Percentiles rank a stretch among this genome's conserved stretches.
Evolutionary conservation across 2,329 filamentous ascomycete species (phyloP).

Genomic region (Pseudocercospora fijiensis): DNA sequence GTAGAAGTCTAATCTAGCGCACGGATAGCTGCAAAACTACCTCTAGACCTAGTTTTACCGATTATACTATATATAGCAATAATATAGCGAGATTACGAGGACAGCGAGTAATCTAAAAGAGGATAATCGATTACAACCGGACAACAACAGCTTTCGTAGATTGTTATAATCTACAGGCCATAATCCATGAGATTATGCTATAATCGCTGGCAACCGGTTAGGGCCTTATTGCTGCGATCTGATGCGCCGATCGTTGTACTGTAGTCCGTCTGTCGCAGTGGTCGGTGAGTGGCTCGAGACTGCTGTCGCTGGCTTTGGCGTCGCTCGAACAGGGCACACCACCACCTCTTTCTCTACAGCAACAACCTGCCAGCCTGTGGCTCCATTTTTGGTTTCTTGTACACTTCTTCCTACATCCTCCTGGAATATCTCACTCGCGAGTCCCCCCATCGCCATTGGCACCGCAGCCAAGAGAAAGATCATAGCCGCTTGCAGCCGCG

Average conservation of each 20-base stretch:
- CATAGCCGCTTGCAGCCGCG: slow-evolving; percentile 1
- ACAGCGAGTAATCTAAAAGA: too few species aligned
- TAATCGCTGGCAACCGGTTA: too few species aligned
- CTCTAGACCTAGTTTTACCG: too few species aligned
- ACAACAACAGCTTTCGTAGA: too few species aligned
- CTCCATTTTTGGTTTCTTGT: background rate
- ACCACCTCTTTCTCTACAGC: background rate
- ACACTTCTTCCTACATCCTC: background rate
- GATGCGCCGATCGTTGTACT: background rate
- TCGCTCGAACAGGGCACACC: background rate
- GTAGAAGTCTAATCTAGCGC: too few species aligned
- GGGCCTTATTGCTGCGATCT: background rate
- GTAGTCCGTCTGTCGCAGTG: background rate
- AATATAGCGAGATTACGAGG: too few species aligned
- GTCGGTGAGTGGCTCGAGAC: background rate
- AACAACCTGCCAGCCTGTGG: background rate
- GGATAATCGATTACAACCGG: too few species aligned
- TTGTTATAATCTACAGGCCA: too few species aligned
- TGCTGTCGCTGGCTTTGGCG: background rate
- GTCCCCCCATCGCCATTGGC: background rate
- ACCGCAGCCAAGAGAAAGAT: background rate
- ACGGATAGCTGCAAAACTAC: too few species aligned
- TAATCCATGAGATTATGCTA: too few species aligned
- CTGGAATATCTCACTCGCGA: background rate
- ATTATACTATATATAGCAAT: too few species aligned